Evolutionary conservation across 805 yeast genomes (phyloP), one percentile per base, ranked within the genome.

Genomic region (Candida nitratophila): DNA sequence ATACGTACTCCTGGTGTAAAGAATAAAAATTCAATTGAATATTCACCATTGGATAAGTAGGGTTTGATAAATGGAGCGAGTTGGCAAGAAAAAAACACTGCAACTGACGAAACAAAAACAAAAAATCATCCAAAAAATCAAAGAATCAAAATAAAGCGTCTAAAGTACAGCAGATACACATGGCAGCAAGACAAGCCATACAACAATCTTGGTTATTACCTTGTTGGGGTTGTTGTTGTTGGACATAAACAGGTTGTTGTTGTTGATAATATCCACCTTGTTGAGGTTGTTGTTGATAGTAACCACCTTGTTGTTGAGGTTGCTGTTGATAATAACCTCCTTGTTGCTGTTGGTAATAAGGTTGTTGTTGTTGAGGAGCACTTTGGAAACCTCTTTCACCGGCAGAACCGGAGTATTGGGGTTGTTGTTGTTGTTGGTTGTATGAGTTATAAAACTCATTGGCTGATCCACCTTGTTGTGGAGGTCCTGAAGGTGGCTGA

Each of bases 111-210:
- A n/a, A n/a, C n/a, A n/a, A n/a, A n/a, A n/a, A n/a, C n/a, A n/a
- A n/a, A 10, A 32, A 6, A 32, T 4, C 5, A 16, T 15, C 7
- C 7, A 32, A 7, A 32, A 32, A 29, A 22, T 20, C 5, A n/a
- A 10, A 26, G 3, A 27, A 19, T 56, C 61, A 76, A 50, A 75
- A 71, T 16, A 76, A 42, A 44, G 76, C 70, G 52, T 76, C 80
- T 46, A 76, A 51, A 22, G 81, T 71, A 56, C 77, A 75, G 55
- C 82, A 76, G 47, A 76, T 49, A 70, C 81, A 76, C 57, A 75
- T 44, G 21, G 76, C 79, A 20, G 76, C 79, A 38, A 76, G 55
- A 64, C 81, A 76, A 12, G 74, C 81, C 52, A 73, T 61, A 52
- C 74, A 61, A 60, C 81, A 76, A 47, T 64, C 73, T 11, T 59